Base-by-base conservation (phyloP, 2,329 filamentous ascomycete species). In the Colletotrichum sp. region DNA sequence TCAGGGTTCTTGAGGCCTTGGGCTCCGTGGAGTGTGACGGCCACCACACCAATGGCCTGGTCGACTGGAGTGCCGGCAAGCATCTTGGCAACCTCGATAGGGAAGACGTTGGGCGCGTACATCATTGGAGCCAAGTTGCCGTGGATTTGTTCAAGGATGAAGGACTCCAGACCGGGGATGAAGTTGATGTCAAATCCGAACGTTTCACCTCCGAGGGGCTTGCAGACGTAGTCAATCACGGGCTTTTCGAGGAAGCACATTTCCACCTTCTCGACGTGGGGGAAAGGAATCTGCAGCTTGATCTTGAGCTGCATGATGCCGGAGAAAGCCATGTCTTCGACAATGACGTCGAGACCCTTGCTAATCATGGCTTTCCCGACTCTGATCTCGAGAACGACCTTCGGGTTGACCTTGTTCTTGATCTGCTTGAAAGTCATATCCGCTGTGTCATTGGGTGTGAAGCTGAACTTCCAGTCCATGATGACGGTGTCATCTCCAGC, bases 381-480 rank as follows among this genome's bases (percentile, higher is more conserved):
- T 78, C 97, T 93, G 72, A 99, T 96, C 84, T 99, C 97, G 30
- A 99, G 91, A 13, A 99, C 95, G 73, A 99, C 90, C 86, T 99
- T 99, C 71, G 97, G 97, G 82, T 99, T 99, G 85, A 99, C 92
- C 88, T 98, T 98, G 88, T 96, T 96, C 88, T 95, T 96, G 82
- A 98, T 87, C 84, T 99, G 97, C 76, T 94, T 92, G 3, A 93
- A 89, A 3, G 97, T 99, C 90, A 99, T 92, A 84, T 99, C 97
- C 79, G 94, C 93, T 4, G 92, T 94, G 84, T 99, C 98, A 79
- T 97, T 99, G 38, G 97, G 97, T 0, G 95, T 99, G 87, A 99
- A 99, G 89, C 96, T 99, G 86, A 99, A 99, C 82, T 98, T 98
- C 97, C 97, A 99, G 84, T 99, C 97, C 97, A 99, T 99, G 81